These are phyloP conservation scores for Quercus bicolor DNA, from an alignment of 306 rosid species.

Conservation along the genomic window DNA sequence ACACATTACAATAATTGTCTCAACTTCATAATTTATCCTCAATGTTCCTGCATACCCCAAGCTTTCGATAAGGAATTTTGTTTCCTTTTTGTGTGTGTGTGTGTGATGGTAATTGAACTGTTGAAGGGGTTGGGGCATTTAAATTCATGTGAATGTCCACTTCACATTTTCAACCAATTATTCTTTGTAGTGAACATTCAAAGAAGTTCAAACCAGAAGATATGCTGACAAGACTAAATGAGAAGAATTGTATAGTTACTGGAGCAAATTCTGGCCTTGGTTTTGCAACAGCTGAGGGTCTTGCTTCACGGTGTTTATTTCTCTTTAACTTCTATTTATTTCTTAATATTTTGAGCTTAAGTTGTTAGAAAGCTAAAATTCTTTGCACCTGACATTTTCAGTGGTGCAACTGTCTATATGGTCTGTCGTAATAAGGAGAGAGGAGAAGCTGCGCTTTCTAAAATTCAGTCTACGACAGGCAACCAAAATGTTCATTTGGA, in stretches of 20 bases:
- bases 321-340: conserved; percentile 8
- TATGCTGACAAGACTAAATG: conserved; percentile 44
- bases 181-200: conserved; percentile 59
- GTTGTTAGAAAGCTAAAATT: neutral
- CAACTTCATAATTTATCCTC: neutral
- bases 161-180: conserved; percentile 1
- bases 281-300: conserved; percentile 80
- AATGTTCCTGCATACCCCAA: neutral
- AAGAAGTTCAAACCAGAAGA: conserved; percentile 76
- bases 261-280: conserved; percentile 99
- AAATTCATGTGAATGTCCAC: neutral
- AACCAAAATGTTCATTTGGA: conserved; percentile 73
- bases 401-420: conserved; percentile 82
- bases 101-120: too few species aligned
- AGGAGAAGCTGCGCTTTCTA: conserved; percentile 82
- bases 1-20: neutral
- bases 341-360: neutral
- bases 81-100: too few species aligned
- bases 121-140: too few species aligned
- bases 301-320: conserved; percentile 67
- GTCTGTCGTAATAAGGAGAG: conserved; percentile 84
- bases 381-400: conserved; percentile 17
- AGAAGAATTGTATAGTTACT: conserved; percentile 85
- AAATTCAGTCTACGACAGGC: conserved; percentile 71
- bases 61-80: neutral